Conservation (phyloP, 257 asterid genomes). For the Paraleonurus japonicus region DNA sequence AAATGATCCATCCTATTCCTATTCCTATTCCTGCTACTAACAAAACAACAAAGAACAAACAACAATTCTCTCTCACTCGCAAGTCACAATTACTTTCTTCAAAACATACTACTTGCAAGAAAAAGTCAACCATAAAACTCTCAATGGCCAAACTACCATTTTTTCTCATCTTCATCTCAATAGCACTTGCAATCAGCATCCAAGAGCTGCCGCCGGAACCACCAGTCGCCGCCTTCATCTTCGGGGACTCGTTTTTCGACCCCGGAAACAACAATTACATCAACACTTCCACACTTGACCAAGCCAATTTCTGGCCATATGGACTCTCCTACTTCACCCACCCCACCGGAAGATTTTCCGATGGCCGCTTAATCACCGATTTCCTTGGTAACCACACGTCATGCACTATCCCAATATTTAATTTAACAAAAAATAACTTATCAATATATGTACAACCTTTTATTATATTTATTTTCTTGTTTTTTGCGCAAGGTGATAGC, state of each 20-base stretch:
- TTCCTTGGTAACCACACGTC: slow-evolving; percentile 44
- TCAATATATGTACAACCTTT: not conserved
- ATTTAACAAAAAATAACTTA: not conserved
- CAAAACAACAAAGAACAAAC: not conserved
- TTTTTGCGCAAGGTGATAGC: slow-evolving; percentile 37
- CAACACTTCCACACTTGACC: slow-evolving; percentile 61
- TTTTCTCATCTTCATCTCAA: slow-evolving; percentile 22
- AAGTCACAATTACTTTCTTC: too few species aligned
- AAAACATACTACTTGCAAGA: not conserved
- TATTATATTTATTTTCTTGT: not conserved
- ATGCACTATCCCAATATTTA: not conserved
- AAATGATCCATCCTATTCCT: slow-evolving; percentile 3
- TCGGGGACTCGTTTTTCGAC: slow-evolving; percentile 72
- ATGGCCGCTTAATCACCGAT: slow-evolving; percentile 71
- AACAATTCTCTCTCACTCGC: not conserved
- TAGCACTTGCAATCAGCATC: not conserved
- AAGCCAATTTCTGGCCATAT: slow-evolving; percentile 67
- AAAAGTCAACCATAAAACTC: not conserved
- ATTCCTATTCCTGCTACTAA: too few species aligned
- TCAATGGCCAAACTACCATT: slow-evolving; percentile 2
- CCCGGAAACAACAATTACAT: slow-evolving; percentile 78
- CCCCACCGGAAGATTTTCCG: slow-evolving; percentile 78
- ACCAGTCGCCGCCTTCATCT: slow-evolving; percentile 35
- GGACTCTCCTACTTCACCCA: slow-evolving; percentile 50
- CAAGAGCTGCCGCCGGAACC: not conserved